These are phyloP conservation scores for Cercospora zeae-maydis DNA, from an alignment of 2,329 filamentous ascomycete genomes.

Conservation along the genomic window DNA sequence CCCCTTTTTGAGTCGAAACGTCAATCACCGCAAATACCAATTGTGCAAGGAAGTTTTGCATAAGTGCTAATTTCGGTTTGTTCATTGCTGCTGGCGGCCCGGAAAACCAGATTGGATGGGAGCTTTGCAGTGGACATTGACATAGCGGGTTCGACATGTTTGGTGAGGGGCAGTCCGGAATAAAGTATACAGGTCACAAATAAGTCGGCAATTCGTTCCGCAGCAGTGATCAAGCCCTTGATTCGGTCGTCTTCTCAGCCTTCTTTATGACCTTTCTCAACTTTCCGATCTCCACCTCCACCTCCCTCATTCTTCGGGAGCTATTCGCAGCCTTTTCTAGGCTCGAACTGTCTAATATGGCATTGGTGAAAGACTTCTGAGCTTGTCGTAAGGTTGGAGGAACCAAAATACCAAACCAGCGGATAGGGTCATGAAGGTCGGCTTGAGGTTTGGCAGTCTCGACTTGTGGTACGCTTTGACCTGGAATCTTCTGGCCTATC, in stretches of 20 bases:
- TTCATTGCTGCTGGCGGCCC: too few relatives aligned
- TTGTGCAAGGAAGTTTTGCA: too few relatives aligned
- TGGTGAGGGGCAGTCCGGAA: too few relatives aligned
- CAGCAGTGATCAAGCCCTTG: not conserved
- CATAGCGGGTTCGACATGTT: too few relatives aligned
- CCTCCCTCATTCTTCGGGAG: slow-evolving; percentile 57
- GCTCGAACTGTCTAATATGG: slow-evolving; percentile 54
- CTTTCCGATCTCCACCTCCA: slow-evolving; percentile 67
- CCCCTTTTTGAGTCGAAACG: too few relatives aligned
- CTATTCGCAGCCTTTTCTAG: slow-evolving; percentile 58
- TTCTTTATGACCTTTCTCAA: slow-evolving; percentile 47
- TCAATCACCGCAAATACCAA: too few relatives aligned
- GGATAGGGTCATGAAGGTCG: slow-evolving; percentile 51
- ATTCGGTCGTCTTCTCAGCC: slow-evolving; percentile 24
- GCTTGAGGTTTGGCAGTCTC: not conserved
- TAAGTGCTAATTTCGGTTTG: too few relatives aligned
- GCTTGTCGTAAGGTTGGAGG: slow-evolving; percentile 52
- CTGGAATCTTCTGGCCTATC: not conserved
- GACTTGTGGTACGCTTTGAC: not conserved
- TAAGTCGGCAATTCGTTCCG: not conserved
- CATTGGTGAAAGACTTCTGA: slow-evolving; percentile 55
- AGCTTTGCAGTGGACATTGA: too few relatives aligned
- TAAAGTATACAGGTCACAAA: not conserved
- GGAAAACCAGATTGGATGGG: too few relatives aligned
- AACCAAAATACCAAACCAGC: slow-evolving; percentile 55